Evolutionary conservation across 2,329 filamentous ascomycete species (phyloP), one percentile per base, ranked within the genome.

Genomic region (Phoma sp.): DNA sequence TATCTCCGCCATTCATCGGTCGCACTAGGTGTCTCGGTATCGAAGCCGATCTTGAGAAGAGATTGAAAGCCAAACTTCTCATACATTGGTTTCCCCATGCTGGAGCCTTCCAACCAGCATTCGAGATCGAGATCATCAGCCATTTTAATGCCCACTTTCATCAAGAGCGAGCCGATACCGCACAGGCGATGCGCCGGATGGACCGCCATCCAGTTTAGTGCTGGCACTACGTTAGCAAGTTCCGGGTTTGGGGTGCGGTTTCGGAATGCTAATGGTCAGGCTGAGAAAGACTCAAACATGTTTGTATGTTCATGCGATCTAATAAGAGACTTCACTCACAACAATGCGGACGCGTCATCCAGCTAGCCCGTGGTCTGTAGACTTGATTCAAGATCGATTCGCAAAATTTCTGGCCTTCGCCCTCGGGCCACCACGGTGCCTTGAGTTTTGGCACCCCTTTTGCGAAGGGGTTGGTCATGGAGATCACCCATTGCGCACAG

Each of bases 91-190:
- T 68, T 72, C 2, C 75, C 75, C 62, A 72, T 71, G 2, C 53
- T 47, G 14, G 70, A 72, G 2, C 73, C 69, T 52, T 77, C 75
- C 58, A 77, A 64, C 71, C 71, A 77, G 36, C 71, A 69, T 38
- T 75, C 71, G 22, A 76, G 55, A 35, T 70, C 59, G 14, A 71
- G 54, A 14, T 62, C 52, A 47, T 77, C 74, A 4, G 75, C 73
- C 18, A 65, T 65, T 10, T 59, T 55, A 24, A 71, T 64, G 2
- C 74, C 73, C 43, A 63, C 64, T 23, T 67, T 57, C 69, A 77
- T 71, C 18, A 77, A 63, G 33, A 71, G 62, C 24, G 67, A 68
- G 30, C 70, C 75, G 51, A 75, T 64, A 36, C 75, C 75, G 47
- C 64, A 67, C 7, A 68, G 65, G 35, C 75, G 73, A 58, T 76